phyloP scores from a whole-genome alignment of 2,329 filamentous ascomycete genomes.

The Colletotrichum sp. region DNA sequence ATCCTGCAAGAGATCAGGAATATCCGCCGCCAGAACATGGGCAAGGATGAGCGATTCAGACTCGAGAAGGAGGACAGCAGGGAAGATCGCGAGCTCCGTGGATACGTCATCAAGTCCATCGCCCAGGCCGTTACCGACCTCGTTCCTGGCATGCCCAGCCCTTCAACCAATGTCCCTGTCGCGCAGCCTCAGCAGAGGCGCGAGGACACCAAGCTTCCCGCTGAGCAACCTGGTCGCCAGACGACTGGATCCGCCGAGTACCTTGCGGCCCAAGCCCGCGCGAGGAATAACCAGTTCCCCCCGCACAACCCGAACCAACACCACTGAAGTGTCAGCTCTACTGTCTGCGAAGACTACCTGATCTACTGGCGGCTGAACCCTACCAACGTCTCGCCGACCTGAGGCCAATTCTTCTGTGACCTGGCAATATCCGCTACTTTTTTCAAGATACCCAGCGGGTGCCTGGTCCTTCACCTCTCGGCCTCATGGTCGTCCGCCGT shows the following conservation, averaged over 20 bases:
- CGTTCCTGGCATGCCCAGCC: constrained; percentile 52
- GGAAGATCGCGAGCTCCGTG: constrained; percentile 77
- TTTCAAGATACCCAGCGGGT: constrained; percentile 21
- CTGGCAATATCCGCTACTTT: constrained; percentile 18
- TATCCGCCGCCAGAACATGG: constrained; percentile 81
- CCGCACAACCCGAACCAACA: constrained; percentile 51
- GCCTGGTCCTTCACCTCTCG: not conserved
- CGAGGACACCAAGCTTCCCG: constrained; percentile 66
- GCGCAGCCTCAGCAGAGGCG: constrained; percentile 30
- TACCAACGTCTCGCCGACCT: not conserved
- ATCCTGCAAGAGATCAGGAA: constrained; percentile 91
- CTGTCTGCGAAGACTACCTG: not conserved
- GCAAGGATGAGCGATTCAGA: constrained; percentile 83
- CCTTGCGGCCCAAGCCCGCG: constrained; percentile 49
- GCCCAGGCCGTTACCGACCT: constrained; percentile 75
- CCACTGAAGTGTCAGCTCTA: constrained; percentile 28
- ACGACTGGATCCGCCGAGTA: constrained; percentile 54
- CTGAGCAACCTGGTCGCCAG: constrained; percentile 61
- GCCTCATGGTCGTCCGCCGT: constrained; percentile 10
- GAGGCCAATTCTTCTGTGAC: constrained; percentile 6
- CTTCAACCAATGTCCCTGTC: constrained; percentile 25
- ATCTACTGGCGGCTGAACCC: not conserved
- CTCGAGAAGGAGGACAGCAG: constrained; percentile 80
- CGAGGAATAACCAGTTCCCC: constrained; percentile 41
- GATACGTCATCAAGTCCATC: constrained; percentile 76